phyloP scores from a whole-genome alignment of 371 early-diverging fungal genomes.

The Mortierella sp. region DNA sequence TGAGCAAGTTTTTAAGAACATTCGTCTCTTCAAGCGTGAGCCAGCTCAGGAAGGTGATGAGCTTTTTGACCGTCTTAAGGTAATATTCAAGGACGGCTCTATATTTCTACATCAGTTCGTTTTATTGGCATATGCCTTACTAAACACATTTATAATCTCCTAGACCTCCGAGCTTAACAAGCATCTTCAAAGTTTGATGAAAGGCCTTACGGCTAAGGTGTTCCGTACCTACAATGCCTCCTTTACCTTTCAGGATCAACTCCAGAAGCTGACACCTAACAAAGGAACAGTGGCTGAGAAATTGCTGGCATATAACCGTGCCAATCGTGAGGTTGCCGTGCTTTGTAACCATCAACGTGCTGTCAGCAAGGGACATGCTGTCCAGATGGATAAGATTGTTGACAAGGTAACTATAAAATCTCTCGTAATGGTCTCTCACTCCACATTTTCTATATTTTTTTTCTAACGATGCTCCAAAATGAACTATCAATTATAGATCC shows the following conservation, averaged over 20 bases:
- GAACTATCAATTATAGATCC: constrained; percentile 58
- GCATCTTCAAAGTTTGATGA: constrained; percentile 87
- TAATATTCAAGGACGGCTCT: constrained; percentile 49
- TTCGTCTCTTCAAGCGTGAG: constrained; percentile 86
- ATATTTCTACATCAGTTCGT: neutral
- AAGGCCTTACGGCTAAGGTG: constrained; percentile 96
- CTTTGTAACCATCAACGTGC: constrained; percentile 98
- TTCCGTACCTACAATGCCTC: constrained; percentile 99
- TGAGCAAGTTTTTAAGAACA: constrained; percentile 91
- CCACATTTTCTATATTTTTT: neutral
- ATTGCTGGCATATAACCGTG: constrained; percentile 94
- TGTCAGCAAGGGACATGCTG: constrained; percentile 85
- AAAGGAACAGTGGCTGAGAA: constrained; percentile 87
- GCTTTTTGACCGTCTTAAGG: constrained; percentile 92
- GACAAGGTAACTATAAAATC: constrained; percentile 72
- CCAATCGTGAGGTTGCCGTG: constrained; percentile 96
- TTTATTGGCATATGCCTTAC: neutral
- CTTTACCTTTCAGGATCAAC: constrained; percentile 91
- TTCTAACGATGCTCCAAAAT: neutral
- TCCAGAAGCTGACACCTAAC: constrained; percentile 74
- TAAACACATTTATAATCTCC: neutral
- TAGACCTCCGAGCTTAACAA: constrained; percentile 87
- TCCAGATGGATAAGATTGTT: constrained; percentile 81
- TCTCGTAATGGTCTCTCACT: no score
- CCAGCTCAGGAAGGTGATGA: constrained; percentile 80